These are phyloP conservation scores for Plasmodium ovale DNA, from an alignment of 169 alveolate genomes.

Conservation along the genomic window DNA sequence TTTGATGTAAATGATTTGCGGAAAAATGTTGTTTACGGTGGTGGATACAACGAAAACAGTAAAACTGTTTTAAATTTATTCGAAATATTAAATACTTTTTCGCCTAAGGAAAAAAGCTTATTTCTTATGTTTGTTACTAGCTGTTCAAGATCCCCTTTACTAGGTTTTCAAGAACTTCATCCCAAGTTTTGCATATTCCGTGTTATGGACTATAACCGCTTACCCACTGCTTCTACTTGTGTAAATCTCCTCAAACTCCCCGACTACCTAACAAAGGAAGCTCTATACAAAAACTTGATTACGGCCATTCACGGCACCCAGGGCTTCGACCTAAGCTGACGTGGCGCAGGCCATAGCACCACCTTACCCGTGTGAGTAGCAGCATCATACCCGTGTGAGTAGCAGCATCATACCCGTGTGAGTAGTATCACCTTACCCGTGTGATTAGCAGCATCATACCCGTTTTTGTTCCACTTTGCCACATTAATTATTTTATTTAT, in stretches of 20 bases:
- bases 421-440: no score
- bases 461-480: no score
- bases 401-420: no score
- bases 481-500: no score
- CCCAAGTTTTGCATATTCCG: conserved; percentile 95
- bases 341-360: not conserved
- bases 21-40: conserved; percentile 91
- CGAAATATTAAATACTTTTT: conserved; percentile 90
- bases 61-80: conserved; percentile 92
- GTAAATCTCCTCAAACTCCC: conserved; percentile 96
- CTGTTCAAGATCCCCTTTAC: conserved; percentile 96
- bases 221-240: conserved; percentile 98
- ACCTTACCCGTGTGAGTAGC: no score
- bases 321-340: conserved; percentile 93
- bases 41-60: conserved; percentile 90
- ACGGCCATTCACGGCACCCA: conserved; percentile 92
- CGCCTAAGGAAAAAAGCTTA: conserved; percentile 89
- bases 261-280: conserved; percentile 88
- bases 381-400: no score
- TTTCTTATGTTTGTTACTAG: conserved; percentile 96
- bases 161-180: conserved; percentile 93
- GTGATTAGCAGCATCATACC: no score
- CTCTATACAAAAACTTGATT: conserved; percentile 85
- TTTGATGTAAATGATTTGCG: conserved; percentile 93
- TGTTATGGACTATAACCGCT: conserved; percentile 88